A percentile compares a stretch with the other conserved stretches of the same genome.
Evolutionary conservation across 2,329 filamentous ascomycete genomes (phyloP).

Genomic region (Xylaria sp.): DNA sequence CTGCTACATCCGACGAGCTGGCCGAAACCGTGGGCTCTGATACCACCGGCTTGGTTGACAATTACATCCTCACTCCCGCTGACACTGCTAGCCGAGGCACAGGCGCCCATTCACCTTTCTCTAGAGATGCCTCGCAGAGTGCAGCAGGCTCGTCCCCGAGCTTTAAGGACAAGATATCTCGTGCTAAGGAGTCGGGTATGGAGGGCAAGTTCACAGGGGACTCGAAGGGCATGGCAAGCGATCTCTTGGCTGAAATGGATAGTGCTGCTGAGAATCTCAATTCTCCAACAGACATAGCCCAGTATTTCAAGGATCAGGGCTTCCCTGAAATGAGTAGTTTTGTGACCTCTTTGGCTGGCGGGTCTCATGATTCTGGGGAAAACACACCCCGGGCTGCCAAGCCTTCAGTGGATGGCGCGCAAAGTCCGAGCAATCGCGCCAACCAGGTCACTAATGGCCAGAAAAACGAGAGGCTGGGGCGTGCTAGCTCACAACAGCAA

Average conservation of each 20-base stretch:
- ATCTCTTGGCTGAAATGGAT: constrained; percentile 22
- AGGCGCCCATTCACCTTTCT: constrained; percentile 28
- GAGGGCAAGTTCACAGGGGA: constrained; percentile 30
- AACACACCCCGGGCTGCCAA: constrained; percentile 23
- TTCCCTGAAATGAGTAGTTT: constrained; percentile 48
- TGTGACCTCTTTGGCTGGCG: constrained; percentile 41
- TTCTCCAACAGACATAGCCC: constrained; percentile 43
- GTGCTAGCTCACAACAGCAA: neutral
- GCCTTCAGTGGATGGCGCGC: constrained; percentile 15
- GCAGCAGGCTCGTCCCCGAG: constrained; percentile 20
- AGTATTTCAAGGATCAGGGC: constrained; percentile 46
- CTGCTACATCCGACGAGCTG: constrained; percentile 31
- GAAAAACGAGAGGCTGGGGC: neutral
- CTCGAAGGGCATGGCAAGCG: constrained; percentile 12
- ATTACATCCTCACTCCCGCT: constrained; percentile 42
- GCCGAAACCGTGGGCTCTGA: constrained; percentile 36
- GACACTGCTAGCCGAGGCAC: constrained; percentile 45
- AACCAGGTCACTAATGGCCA: neutral
- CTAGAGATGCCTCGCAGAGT: constrained; percentile 34
- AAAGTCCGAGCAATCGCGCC: neutral
- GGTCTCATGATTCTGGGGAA: constrained; percentile 22
- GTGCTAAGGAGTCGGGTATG: constrained; percentile 17
- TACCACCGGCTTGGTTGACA: constrained; percentile 38
- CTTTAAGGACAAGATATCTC: constrained; percentile 30
- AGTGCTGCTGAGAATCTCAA: constrained; percentile 35